Evolutionary conservation across 257 asterid species (phyloP), one percentile per base, ranked within the genome.

Genomic region (Nicotiana attenuata): DNA sequence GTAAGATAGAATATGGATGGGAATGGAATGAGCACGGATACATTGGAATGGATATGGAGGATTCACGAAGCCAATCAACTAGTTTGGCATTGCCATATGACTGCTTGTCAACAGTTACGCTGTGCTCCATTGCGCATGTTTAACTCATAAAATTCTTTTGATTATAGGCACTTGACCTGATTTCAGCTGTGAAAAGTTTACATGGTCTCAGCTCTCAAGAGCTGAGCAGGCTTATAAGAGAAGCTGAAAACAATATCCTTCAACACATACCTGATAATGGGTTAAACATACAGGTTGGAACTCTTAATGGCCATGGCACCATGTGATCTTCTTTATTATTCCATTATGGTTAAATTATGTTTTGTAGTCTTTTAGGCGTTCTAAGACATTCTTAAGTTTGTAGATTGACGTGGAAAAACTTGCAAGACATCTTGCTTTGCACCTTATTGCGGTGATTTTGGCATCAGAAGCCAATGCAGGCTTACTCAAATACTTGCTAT

Each of bases 351-450:
- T 19, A 80, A 26, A 41, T 41, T 76, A 64, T 6, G 35, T 28
- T 45, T 41, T 71, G 7, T 71, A 81, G 71, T 63, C 80, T 64
- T 71, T 73, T 38, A 52, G 13, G 56, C 76, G 55, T 65, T 82
- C 56, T 80, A 80, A 82, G 53, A 63, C 76, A 71, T 50, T 82
- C 59, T 83, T 82, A 61, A 80, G 76, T 33, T 80, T 90, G 87
- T 94, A 94, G 98, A 91, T 94, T 87, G 98, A 92, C 68, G 87
- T 90, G 85, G 97, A 92, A 85, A 90, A 85, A 77, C 92, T 96
- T 84, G 97, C 95, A 29, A 91, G 97, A 86, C 83, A 89, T 89
- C 98, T 96, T 76, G 90, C 98, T 63, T 90, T 93, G 84, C 99
- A 96, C 92, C 96, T 96, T 65, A 91, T 94, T 83, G 89, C 98